phyloP scores from a whole-genome alignment of 1,284 basidiomycete genomes.

The Ceratobasidium sp. region DNA sequence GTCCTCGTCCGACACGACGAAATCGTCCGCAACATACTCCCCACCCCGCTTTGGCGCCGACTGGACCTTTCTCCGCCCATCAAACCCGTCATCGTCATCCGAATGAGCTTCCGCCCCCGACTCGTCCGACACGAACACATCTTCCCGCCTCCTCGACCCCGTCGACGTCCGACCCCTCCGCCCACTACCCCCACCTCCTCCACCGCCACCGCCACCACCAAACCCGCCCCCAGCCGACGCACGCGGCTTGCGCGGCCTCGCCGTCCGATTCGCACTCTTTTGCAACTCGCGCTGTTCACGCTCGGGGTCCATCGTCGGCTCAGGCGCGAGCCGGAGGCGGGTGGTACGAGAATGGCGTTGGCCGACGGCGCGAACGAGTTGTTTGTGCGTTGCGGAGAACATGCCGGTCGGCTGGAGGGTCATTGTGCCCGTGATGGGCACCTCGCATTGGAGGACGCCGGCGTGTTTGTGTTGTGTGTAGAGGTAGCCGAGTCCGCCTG shows the following conservation, averaged over 20 bases:
- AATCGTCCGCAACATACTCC: slow-evolving; percentile 84
- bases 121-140: slow-evolving; percentile 44
- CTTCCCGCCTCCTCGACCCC: slow-evolving; percentile 41
- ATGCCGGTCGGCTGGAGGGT: slow-evolving; percentile 87
- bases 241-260: slow-evolving; percentile 58
- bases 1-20: slow-evolving; percentile 78
- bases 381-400: slow-evolving; percentile 88
- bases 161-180: slow-evolving; percentile 23
- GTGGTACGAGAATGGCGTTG: slow-evolving; percentile 85
- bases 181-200: too few relatives aligned
- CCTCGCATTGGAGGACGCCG: slow-evolving; percentile 85
- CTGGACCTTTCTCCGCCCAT: slow-evolving; percentile 49
- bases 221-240: slow-evolving; percentile 58
- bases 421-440: slow-evolving; percentile 84
- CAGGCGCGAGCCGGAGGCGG: slow-evolving; percentile 77
- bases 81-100: slow-evolving; percentile 42
- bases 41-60: slow-evolving; percentile 56
- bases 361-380: slow-evolving; percentile 86
- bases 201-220: slow-evolving; percentile 64
- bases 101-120: slow-evolving; percentile 48
- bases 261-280: slow-evolving; percentile 71
- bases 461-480: slow-evolving; percentile 90
- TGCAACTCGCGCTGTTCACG: slow-evolving; percentile 75
- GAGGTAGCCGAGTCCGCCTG: slow-evolving; percentile 73
- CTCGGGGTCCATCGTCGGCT: slow-evolving; percentile 77